Evolutionary conservation across 2,329 filamentous ascomycete species (phyloP), one percentile per base, ranked within the genome.

Genomic region (Fulvia fulva): DNA sequence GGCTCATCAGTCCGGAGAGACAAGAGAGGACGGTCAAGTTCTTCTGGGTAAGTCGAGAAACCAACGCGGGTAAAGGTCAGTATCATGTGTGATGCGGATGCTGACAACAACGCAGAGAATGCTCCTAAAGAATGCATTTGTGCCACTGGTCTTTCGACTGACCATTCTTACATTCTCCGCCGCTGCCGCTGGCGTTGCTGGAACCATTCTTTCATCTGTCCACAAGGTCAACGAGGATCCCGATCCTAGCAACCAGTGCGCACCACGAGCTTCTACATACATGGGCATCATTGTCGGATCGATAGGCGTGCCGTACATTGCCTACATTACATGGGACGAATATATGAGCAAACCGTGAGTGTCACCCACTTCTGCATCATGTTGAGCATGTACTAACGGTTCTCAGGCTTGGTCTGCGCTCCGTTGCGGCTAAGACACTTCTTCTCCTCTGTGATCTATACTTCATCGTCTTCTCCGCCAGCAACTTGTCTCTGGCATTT

Each of bases 401-500:
- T 45, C 19, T 6, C 59, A 73, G 71, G 9, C 80, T 99, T 21
- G 94, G 94, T 1, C 78, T 99, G 60, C 88, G 95, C 45, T 87
- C 87, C 6, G 86, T 91, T 9, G 87, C 87, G 57, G 88, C 90
- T 51, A 99, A 99, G 73, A 89, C 96, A 64, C 86, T 89, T 14
- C 84, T 99, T 51, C 89, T 97, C 60, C 84, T 99, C 55, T 83
- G 96, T 57, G 94, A 99, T 75, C 81, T 99, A 3, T 87, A 97
- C 69, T 99, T 99, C 73, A 96, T 99, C 69, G 92, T 97, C 44
- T 96, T 99, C 77, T 93, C 96, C 74, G 91, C 92, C 3, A 91
- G 92, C 53, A 97, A 96, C 75, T 83, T 96, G 25, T 89, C 90
- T 43, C 79, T 99, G 63, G 92, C 93, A 1, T 96, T 97, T 72